These are phyloP conservation scores for Austroboletus novae-zelandiae DNA, from an alignment of 1,284 basidiomycete species.

Conservation along the genomic window DNA sequence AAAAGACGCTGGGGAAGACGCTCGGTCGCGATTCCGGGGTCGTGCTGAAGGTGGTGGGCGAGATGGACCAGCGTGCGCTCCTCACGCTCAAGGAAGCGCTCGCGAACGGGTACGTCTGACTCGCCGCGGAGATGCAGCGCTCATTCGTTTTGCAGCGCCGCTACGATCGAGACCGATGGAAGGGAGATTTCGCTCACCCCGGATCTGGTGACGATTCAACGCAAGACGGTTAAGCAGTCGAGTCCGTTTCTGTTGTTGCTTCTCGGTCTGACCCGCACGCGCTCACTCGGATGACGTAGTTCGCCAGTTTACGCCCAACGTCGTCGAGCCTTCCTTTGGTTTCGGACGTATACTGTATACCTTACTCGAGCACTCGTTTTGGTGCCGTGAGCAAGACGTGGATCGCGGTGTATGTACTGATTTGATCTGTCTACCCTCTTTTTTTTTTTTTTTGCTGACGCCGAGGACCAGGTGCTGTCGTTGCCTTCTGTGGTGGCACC, in stretches of 20 bases:
- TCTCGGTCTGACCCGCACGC: slow-evolving; percentile 8
- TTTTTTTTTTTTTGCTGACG: not conserved
- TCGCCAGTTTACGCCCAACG: slow-evolving; percentile 95
- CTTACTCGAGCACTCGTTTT: slow-evolving; percentile 94
- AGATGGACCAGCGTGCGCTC: slow-evolving; percentile 70
- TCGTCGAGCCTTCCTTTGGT: slow-evolving; percentile 98
- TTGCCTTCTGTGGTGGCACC: slow-evolving; percentile 91
- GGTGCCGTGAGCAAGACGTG: slow-evolving; percentile 89
- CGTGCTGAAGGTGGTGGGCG: slow-evolving; percentile 70
- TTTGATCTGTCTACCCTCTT: not conserved
- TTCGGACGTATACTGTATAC: slow-evolving; percentile 96
- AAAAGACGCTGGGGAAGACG: slow-evolving; percentile 87
- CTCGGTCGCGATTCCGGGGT: slow-evolving; percentile 83
- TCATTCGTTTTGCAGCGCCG: slow-evolving; percentile 35
- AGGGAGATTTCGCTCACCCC: slow-evolving; percentile 72
- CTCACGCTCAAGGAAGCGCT: slow-evolving; percentile 74
- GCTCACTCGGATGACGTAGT: slow-evolving; percentile 40
- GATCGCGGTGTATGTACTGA: slow-evolving; percentile 67
- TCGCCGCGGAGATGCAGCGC: slow-evolving; percentile 10
- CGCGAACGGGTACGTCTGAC: slow-evolving; percentile 60
- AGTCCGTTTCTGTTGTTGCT: slow-evolving; percentile 46
- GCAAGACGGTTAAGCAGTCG: slow-evolving; percentile 88
- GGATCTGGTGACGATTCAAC: slow-evolving; percentile 78
- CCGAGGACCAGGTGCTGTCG: slow-evolving; percentile 69
- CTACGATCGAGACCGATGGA: slow-evolving; percentile 57